These are phyloP conservation scores for Royoungia palumana DNA, from an alignment of 768 basidiomycete genomes.

Conservation along the genomic window DNA sequence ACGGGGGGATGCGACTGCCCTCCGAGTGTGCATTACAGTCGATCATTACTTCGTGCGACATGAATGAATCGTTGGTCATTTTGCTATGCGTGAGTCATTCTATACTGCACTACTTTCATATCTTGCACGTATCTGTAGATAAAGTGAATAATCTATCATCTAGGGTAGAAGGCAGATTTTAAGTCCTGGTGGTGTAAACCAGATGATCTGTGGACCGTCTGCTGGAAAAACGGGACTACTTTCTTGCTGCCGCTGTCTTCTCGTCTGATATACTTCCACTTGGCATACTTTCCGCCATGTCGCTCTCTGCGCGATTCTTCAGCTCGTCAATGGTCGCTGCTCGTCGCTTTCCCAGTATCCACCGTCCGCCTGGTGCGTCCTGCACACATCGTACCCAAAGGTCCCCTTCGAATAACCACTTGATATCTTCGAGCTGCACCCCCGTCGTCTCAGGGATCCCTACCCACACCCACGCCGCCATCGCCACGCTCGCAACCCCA, in stretches of 20 bases:
- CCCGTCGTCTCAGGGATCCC: slow-evolving; percentile 41
- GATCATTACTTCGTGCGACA: too few relatives aligned
- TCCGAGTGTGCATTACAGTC: too few relatives aligned
- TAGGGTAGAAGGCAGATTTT: too few relatives aligned
- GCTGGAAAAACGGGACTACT: not conserved
- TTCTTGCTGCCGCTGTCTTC: not conserved
- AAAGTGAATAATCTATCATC: too few relatives aligned
- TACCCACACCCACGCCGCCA: slow-evolving; percentile 34
- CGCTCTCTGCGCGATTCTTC: slow-evolving; percentile 6
- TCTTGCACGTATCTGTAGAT: too few relatives aligned
- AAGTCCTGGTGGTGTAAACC: not conserved
- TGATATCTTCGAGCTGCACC: slow-evolving; percentile 38
- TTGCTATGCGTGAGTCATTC: too few relatives aligned
- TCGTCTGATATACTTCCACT: not conserved
- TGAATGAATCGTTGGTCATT: too few relatives aligned
- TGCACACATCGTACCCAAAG: slow-evolving; percentile 27
- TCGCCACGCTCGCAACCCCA: slow-evolving; percentile 27
- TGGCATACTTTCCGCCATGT: not conserved
- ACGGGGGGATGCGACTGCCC: too few relatives aligned
- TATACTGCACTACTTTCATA: too few relatives aligned
- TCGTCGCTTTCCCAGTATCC: slow-evolving; percentile 23
- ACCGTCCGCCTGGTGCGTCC: slow-evolving; percentile 33
- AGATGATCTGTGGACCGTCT: slow-evolving; percentile 5
- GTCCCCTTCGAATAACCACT: slow-evolving; percentile 32
- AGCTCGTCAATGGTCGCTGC: slow-evolving; percentile 28